Percentiles rank a stretch among this genome's conserved stretches.
phyloP scores from a whole-genome alignment of 1,284 basidiomycete species.

The Cutaneotrichosporon sp. region DNA sequence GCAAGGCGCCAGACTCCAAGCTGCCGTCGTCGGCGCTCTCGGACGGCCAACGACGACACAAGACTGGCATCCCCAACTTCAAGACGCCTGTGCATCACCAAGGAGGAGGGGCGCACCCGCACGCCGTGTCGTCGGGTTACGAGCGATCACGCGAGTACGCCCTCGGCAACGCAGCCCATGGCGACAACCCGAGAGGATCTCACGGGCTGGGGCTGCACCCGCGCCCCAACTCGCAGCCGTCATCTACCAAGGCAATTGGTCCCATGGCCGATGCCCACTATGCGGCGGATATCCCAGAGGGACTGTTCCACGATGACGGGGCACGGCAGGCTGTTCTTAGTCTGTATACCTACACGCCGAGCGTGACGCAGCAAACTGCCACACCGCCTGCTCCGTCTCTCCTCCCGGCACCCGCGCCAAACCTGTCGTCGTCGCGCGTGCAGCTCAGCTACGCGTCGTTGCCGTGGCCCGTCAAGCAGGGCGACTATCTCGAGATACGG shows the following conservation, averaged over 20 bases:
- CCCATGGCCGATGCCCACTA: background rate
- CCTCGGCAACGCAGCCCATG: background rate
- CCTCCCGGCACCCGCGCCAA: conserved; percentile 6
- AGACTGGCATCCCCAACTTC: background rate
- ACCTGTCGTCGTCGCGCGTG: conserved; percentile 25
- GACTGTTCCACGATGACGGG: background rate
- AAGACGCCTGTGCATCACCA: background rate
- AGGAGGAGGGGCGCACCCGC: background rate
- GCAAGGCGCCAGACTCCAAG: background rate
- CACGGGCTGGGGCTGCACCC: background rate
- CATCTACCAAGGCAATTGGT: background rate
- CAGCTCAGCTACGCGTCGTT: conserved; percentile 32
- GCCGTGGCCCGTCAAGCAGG: conserved; percentile 32
- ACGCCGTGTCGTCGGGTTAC: background rate
- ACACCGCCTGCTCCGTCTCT: background rate
- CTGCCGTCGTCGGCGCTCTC: background rate
- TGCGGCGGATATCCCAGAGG: background rate
- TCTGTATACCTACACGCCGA: conserved; percentile 34
- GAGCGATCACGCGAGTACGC: background rate
- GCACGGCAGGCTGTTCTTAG: conserved; percentile 11
- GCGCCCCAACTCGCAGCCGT: background rate
- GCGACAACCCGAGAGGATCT: background rate
- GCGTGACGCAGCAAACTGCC: background rate
- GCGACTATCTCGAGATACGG: conserved; percentile 42
- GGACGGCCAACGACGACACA: background rate